Conservation (phyloP, 1,284 basidiomycete species). For the Malassezia nana region DNA sequence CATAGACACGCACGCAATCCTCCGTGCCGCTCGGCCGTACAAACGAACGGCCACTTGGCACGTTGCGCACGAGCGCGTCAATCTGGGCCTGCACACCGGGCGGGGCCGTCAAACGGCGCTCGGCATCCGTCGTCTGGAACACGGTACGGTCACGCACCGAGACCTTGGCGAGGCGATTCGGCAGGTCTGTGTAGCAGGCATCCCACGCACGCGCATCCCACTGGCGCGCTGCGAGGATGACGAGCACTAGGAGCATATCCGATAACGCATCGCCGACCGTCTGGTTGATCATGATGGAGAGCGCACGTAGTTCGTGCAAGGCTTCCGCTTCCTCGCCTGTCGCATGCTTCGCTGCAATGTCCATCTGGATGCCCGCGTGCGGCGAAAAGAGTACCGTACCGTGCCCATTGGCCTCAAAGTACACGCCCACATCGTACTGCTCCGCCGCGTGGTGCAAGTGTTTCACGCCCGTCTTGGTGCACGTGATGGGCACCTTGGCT, state of each 20-base stretch:
- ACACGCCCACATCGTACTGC: slow-evolving; percentile 85
- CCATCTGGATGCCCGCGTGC: slow-evolving; percentile 38
- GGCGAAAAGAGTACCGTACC: slow-evolving; percentile 89
- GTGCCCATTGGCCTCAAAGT: slow-evolving; percentile 99
- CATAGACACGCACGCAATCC: slow-evolving; percentile 95
- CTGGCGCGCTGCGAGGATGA: slow-evolving; percentile 64
- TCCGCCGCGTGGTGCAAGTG: slow-evolving; percentile 96
- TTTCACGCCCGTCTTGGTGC: slow-evolving; percentile 94
- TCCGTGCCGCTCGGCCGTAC: slow-evolving; percentile 96
- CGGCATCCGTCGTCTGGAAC: slow-evolving; percentile 89
- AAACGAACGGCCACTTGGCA: slow-evolving; percentile 77
- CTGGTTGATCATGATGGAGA: slow-evolving; percentile 86
- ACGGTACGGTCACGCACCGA: slow-evolving; percentile 70
- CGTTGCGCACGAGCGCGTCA: slow-evolving; percentile 69
- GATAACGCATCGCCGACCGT: slow-evolving; percentile 95
- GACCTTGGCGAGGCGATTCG: slow-evolving; percentile 94
- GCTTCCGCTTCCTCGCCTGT: slow-evolving; percentile 50
- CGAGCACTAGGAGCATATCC: slow-evolving; percentile 90
- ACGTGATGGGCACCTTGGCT: slow-evolving; percentile 68
- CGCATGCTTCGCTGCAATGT: slow-evolving; percentile 64
- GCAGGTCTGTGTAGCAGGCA: slow-evolving; percentile 80
- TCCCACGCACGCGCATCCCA: slow-evolving; percentile 69
- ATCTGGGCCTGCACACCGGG: slow-evolving; percentile 73
- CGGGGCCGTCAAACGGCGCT: slow-evolving; percentile 73
- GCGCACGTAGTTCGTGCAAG: slow-evolving; percentile 48